Base-by-base conservation (phyloP, 2,329 filamentous ascomycete genomes). In the Apiospora kogelbergensis region DNA sequence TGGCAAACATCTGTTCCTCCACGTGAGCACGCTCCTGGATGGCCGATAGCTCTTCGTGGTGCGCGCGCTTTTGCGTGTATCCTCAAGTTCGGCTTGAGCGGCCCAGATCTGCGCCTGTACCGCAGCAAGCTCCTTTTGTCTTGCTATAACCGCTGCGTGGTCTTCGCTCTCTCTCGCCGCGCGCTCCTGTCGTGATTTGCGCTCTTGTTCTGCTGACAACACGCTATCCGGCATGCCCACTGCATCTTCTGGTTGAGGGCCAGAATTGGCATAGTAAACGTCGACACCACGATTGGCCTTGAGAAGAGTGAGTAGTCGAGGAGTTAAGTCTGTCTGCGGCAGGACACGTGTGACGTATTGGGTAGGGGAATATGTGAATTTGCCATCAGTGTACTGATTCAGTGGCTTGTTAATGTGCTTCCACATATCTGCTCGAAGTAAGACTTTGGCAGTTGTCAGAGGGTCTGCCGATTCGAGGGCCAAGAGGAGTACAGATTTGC, bases 401-500 rank as follows among this genome's bases (percentile, higher is more conserved):
- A 84, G 88, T 0, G 86, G 80, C 70, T 88, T 85, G 78, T 91
- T 91, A 73, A 91, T 80, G 41, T 86, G 80, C 74, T 89, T 89
- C 89, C 89, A 91, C 79, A 91, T 84, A 57, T 86, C 88, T 0
- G 86, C 87, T 73, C 89, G 89, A 9, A 92, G 81, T 1, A 92
- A 83, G 0, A 86, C 84, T 53, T 85, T 84, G 0, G 87, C 87
- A 6, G 88, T 87, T 0, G 83, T 79, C 2, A 90, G 70, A 0
- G 89, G 83, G 53, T 89, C 85, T 9, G 79, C 72, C 0, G 87
- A 85, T 68, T 90, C 86, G 30, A 92, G 83, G 5, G 89, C 89
- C 2, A 91, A 84, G 15, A 89, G 80, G 11, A 92, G 79, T 9
- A 87, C 78, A 0, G 89, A 88, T 72, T 89, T 91, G 15, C 86